These are phyloP conservation scores for Lactuca saligna DNA, from an alignment of 129 eudicot species.

Conservation along the genomic window DNA sequence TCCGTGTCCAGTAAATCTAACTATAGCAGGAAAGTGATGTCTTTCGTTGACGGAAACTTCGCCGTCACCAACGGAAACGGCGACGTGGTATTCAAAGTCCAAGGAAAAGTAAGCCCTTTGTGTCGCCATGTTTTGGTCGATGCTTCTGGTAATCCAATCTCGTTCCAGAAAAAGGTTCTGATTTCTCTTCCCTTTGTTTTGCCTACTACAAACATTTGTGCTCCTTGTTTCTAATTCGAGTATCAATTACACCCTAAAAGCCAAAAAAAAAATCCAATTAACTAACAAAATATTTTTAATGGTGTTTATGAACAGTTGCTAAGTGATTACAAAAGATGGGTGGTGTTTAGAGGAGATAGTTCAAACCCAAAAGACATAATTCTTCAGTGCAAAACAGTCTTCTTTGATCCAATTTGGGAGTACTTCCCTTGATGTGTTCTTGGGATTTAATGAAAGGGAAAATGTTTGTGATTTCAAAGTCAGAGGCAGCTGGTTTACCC, in stretches of 20 bases:
- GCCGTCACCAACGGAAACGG: slow-evolving; percentile 38
- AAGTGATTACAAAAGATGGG: slow-evolving; percentile 39
- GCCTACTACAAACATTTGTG: not conserved
- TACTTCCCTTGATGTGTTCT: slow-evolving; percentile 36
- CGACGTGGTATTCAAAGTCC: slow-evolving; percentile 41
- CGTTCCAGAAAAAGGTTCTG: slow-evolving; percentile 41
- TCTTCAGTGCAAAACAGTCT: slow-evolving; percentile 34
- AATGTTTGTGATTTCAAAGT: slow-evolving; percentile 38
- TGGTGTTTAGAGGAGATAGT: slow-evolving; percentile 44
- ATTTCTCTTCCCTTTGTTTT: not conserved
- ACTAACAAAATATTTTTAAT: not conserved
- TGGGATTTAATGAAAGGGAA: slow-evolving; percentile 28
- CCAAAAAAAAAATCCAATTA: not conserved
- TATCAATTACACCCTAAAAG: not conserved
- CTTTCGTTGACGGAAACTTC: slow-evolving; percentile 31
- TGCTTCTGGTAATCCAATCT: slow-evolving; percentile 38
- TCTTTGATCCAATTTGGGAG: slow-evolving; percentile 35
- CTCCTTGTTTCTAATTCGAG: not conserved
- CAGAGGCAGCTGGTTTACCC: slow-evolving; percentile 39
- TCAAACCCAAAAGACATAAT: slow-evolving; percentile 32
- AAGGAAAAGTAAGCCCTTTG: slow-evolving; percentile 24
- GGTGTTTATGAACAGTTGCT: slow-evolving; percentile 22
- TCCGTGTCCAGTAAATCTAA: slow-evolving; percentile 39
- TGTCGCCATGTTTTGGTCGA: slow-evolving; percentile 41
- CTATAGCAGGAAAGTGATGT: slow-evolving; percentile 26